Percentiles rank a stretch among this genome's conserved stretches.
phyloP scores from a whole-genome alignment of 352 stramenopile species.

The Phytophthora crassamura region DNA sequence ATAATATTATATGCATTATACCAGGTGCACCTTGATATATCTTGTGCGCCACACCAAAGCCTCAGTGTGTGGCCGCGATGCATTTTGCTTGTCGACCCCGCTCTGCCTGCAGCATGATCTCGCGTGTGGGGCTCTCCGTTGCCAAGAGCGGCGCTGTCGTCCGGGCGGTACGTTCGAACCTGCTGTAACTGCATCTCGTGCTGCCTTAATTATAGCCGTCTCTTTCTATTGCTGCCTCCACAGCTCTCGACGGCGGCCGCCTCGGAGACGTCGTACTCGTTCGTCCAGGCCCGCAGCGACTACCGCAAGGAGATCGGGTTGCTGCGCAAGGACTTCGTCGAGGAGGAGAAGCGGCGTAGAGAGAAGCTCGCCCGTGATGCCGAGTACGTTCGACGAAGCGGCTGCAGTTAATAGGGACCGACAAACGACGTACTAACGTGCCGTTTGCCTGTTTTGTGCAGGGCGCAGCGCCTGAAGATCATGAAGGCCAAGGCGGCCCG shows the following conservation, averaged over 20 bases:
- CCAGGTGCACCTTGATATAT: too few species aligned
- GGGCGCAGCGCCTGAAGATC: constrained; percentile 80
- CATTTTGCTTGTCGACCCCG: constrained; percentile 26
- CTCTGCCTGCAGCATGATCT: constrained; percentile 36
- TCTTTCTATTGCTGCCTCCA: constrained; percentile 2
- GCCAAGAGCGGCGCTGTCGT: constrained; percentile 35
- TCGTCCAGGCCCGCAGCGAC: constrained; percentile 70
- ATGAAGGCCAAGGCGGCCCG: constrained; percentile 89
- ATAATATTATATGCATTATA: too few species aligned
- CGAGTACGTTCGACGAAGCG: constrained; percentile 53
- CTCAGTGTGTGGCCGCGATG: constrained; percentile 30
- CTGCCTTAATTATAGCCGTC: neutral
- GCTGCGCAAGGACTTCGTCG: constrained; percentile 80
- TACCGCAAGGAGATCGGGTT: constrained; percentile 74
- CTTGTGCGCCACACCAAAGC: too few species aligned
- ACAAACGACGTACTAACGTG: constrained; percentile 1
- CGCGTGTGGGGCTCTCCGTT: constrained; percentile 32
- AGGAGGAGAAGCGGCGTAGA: constrained; percentile 68
- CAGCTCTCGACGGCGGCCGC: constrained; percentile 53
- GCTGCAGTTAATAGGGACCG: neutral
- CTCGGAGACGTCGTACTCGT: constrained; percentile 75
- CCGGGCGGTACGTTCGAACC: constrained; percentile 36
- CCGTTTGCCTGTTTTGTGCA: constrained; percentile 24
- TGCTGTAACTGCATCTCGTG: neutral
- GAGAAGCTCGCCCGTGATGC: constrained; percentile 87